phyloP scores from a whole-genome alignment of 1,284 basidiomycete genomes.

The Afroboletus lepidellus region DNA sequence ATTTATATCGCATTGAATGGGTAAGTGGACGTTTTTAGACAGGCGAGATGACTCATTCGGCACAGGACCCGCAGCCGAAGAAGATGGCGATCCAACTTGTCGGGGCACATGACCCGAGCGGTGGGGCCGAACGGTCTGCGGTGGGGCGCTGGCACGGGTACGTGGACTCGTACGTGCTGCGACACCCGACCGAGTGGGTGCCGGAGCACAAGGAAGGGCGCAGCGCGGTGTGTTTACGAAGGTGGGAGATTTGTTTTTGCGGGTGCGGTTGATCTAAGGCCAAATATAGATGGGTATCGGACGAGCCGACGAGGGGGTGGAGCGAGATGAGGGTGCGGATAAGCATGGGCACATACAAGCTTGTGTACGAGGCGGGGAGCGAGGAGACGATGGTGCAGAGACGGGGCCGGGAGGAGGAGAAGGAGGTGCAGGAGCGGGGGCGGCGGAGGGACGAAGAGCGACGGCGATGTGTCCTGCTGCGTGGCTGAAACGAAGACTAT shows the following conservation, averaged over 20 bases:
- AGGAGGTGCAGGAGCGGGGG: slow-evolving; percentile 44
- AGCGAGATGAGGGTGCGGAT: slow-evolving; percentile 59
- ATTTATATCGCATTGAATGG: slow-evolving; percentile 91
- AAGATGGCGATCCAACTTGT: slow-evolving; percentile 78
- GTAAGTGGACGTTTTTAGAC: slow-evolving; percentile 44
- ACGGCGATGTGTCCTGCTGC: slow-evolving; percentile 35
- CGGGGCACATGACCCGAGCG: slow-evolving; percentile 77
- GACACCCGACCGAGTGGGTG: slow-evolving; percentile 69
- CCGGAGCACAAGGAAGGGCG: slow-evolving; percentile 45
- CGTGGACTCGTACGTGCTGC: slow-evolving; percentile 80
- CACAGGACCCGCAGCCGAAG: slow-evolving; percentile 61
- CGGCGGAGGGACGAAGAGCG: slow-evolving; percentile 52
- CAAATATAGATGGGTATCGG: slow-evolving; percentile 40
- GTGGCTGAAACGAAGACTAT: not conserved
- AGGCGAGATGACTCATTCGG: slow-evolving; percentile 14
- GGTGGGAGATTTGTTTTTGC: slow-evolving; percentile 36
- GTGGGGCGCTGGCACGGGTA: slow-evolving; percentile 81
- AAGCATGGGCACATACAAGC: slow-evolving; percentile 63
- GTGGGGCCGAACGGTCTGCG: slow-evolving; percentile 46
- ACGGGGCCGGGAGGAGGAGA: slow-evolving; percentile 38
- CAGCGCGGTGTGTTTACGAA: slow-evolving; percentile 44
- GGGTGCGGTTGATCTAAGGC: not conserved
- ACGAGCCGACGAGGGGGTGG: slow-evolving; percentile 33
- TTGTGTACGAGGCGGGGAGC: slow-evolving; percentile 67
- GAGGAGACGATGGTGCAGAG: slow-evolving; percentile 52